Base-by-base conservation (phyloP, 2,329 filamentous ascomycete genomes). In the Pseudocercospora ulei region DNA sequence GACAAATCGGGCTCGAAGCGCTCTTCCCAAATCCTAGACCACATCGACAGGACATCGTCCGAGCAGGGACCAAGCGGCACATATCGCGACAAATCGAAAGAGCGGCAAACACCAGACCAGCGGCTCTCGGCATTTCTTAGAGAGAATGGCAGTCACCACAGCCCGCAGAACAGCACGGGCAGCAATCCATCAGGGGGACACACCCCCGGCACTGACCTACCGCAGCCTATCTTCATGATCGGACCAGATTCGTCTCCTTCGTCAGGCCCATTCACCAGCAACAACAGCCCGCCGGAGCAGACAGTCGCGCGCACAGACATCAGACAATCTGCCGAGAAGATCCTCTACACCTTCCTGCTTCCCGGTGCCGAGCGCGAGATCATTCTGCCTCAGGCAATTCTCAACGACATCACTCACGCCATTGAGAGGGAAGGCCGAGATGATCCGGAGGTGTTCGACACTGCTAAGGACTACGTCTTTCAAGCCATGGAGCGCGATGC, bases 401-500 rank as follows among this genome's bases (percentile, higher is more conserved):
- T 88, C 0, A 73, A 82, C 38, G 79, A 87, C 14, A 87, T 96
- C 43, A 92, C 86, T 24, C 73, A 78, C 12, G 76, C 84, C 8
- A 92, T 98, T 47, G 90, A 98, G 64, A 81, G 88, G 51, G 79
- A 85, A 49, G 84, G 85, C 29, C 78, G 90, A 53, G 90, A 96
- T 55, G 90, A 98, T 58, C 90, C 90, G 0, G 90, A 98, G 62
- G 82, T 98, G 7, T 98, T 98, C 55, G 90, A 96, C 59, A 78
- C 84, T 12, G 90, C 90, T 38, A 98, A 98, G 68, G 90, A 98
- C 66, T 98, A 96, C 60, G 90, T 96, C 47, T 98, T 96, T 63
- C 92, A 98, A 65, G 92, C 92, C 20, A 98, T 98, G 90, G 92
- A 98, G 65, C 77, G 92, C 39, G 90, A 98, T 65, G 90, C 92